Evolutionary conservation across 257 asterid species (phyloP), one percentile per base, ranked within the genome.

Genomic region (Ballota nigra): DNA sequence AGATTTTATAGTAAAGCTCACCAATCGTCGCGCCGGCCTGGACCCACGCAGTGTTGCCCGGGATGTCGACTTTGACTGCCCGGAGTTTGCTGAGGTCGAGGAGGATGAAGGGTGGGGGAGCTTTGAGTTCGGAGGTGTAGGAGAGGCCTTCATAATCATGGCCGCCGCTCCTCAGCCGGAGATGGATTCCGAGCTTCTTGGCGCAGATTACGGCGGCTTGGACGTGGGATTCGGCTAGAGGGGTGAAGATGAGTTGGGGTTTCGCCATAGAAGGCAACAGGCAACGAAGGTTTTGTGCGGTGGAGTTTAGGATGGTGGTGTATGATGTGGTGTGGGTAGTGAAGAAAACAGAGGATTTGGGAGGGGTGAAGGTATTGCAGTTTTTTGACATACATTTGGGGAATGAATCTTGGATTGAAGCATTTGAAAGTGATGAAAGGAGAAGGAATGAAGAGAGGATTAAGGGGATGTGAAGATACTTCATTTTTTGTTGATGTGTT

Each of bases 121-220:
- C 15, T n/a, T 63, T 34, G n/a, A 72, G 52, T n/a, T 33, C 43
- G 0, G 77, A 63, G 19, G 70, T 72, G 70, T 72, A 72, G 8
- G 76, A 72, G 29, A 72, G 36, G 43, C 76, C 70, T 8, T 71
- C 75, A 33, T 71, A 71, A 16, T 71, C 75, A 12, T 71, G 75
- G 75, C 75, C 75, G 4, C 76, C 76, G 41, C 76, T 72, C 20
- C 76, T 28, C 0, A 72, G 20, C 0, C 76, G 16, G 8, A 72
- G 76, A n/a, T 72, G 76, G 63, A 72, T 8, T 5, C 64, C 15
- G 56, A 62, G 76, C 2, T 5, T 15, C 1, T 22, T 72, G 20
- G 76, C 76, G 70, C 76, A 72, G 29, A 49, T 2, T 12, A 72
- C 76, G 43, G 79, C 75, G 56, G 79, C 70, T n/a, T 38, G 57